phyloP scores from a whole-genome alignment of 805 yeast genomes.

The Nakazawaea ishiwadae region DNA sequence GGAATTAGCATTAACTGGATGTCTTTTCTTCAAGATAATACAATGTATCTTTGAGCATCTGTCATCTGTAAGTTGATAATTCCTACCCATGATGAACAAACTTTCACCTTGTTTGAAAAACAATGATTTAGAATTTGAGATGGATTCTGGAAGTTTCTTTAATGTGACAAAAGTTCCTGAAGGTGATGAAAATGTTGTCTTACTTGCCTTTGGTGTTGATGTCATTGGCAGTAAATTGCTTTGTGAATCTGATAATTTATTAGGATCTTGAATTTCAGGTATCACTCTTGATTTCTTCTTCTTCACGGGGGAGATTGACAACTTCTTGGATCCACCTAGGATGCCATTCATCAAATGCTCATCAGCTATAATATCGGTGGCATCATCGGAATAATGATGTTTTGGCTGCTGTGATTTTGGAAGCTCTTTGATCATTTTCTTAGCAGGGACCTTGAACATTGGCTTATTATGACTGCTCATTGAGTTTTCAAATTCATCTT shows the following conservation, averaged over 20 bases:
- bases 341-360: background rate
- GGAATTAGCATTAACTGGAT: conserved; percentile 46
- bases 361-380: conserved; percentile 5
- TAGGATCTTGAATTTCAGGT: conserved; percentile 11
- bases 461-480: background rate
- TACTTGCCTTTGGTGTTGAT: conserved; percentile 11
- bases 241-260: conserved; percentile 5
- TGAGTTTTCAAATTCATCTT: conserved; percentile 5
- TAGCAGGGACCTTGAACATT: conserved; percentile 10
- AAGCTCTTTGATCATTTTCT: conserved; percentile 5
- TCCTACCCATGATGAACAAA: conserved; percentile 72
- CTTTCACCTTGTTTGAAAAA: conserved; percentile 63
- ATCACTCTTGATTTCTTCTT: conserved; percentile 8
- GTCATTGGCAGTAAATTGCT: conserved; percentile 7
- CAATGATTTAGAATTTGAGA: conserved; percentile 38
- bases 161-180: conserved; percentile 62
- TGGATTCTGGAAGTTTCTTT: conserved; percentile 43
- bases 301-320: conserved; percentile 4
- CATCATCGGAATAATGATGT: background rate
- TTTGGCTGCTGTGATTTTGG: conserved; percentile 8
- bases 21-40: conserved; percentile 56
- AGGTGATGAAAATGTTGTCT: conserved; percentile 21
- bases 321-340: background rate
- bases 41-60: conserved; percentile 86
- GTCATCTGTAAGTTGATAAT: conserved; percentile 61